Conservation (phyloP, 2,329 filamentous ascomycete genomes). For the Colletotrichum zoysiae region DNA sequence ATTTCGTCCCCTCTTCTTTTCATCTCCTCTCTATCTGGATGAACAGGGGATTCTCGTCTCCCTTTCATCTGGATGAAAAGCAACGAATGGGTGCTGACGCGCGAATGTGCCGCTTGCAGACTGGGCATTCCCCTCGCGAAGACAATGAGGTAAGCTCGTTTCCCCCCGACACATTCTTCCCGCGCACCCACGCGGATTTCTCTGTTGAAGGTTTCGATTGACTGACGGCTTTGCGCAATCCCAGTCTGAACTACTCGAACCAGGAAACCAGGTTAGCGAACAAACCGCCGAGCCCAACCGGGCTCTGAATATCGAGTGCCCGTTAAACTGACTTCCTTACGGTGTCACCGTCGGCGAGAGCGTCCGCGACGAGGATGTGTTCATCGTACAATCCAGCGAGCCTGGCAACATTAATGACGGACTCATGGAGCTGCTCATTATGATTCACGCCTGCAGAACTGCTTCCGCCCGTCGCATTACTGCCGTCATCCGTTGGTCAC, state of each 20-base stretch:
- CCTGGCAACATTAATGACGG: conserved; percentile 94
- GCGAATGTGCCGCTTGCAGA: conserved; percentile 12
- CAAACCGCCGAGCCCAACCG: conserved; percentile 3
- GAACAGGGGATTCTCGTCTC: too few species aligned
- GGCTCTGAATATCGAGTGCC: conserved; percentile 14
- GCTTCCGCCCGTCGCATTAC: conserved; percentile 81
- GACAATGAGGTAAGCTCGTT: conserved; percentile 38
- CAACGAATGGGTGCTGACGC: conserved; percentile 9
- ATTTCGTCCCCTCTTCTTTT: not conserved
- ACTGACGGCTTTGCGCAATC: conserved; percentile 10
- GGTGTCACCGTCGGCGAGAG: conserved; percentile 90
- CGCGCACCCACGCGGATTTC: conserved; percentile 72
- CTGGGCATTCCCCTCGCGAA: conserved; percentile 40
- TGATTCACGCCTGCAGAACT: conserved; percentile 84
- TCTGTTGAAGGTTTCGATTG: conserved; percentile 71
- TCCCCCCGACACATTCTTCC: not conserved
- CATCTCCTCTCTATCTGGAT: too few species aligned
- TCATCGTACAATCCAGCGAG: conserved; percentile 89
- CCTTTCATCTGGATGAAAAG: not conserved
- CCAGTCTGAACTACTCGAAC: conserved; percentile 78
- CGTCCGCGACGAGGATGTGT: conserved; percentile 84
- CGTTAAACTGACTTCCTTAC: conserved; percentile 36
- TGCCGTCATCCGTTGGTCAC: conserved; percentile 70
- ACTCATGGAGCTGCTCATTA: conserved; percentile 92
- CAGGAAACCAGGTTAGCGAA: conserved; percentile 68